Conservation (phyloP, 2,329 filamentous ascomycete species). For the Colletotrichum sublineola region DNA sequence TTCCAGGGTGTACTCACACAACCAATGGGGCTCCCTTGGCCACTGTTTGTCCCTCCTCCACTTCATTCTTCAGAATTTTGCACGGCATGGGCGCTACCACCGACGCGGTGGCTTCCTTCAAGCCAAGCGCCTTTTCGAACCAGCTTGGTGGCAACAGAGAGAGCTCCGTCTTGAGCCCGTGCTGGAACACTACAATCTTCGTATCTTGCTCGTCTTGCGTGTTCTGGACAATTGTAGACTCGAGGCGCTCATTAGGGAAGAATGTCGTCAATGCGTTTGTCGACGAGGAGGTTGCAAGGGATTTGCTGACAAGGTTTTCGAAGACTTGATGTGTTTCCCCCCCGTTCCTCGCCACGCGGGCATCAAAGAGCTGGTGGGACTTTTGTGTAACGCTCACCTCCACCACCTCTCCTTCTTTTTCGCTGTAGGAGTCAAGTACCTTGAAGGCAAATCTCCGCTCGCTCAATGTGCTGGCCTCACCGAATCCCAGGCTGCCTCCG, state of each 20-base stretch:
- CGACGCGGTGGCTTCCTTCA: constrained; percentile 84
- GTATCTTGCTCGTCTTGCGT: constrained; percentile 64
- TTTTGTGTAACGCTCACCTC: constrained; percentile 65
- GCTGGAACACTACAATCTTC: constrained; percentile 83
- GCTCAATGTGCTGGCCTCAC: constrained; percentile 55
- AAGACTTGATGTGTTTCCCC: constrained; percentile 56
- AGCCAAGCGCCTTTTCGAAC: constrained; percentile 88
- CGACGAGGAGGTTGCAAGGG: constrained; percentile 48
- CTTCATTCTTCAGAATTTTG: constrained; percentile 92
- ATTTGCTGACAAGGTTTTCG: constrained; percentile 60
- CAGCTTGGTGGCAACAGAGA: constrained; percentile 76
- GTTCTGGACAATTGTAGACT: constrained; percentile 80
- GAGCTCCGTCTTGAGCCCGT: constrained; percentile 71
- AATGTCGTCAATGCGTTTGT: constrained; percentile 72
- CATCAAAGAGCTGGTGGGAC: constrained; percentile 61
- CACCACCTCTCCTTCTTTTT: constrained; percentile 74
- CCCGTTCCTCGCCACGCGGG: constrained; percentile 59
- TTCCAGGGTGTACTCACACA: constrained; percentile 68
- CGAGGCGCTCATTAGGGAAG: constrained; percentile 84
- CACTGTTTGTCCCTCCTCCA: constrained; percentile 83
- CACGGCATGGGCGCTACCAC: constrained; percentile 97
- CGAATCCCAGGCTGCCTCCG: constrained; percentile 68
- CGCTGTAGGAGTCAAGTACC: constrained; percentile 71
- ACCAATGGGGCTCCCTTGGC: constrained; percentile 89
- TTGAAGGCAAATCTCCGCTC: constrained; percentile 66